Conservation (phyloP, 2,329 filamentous ascomycete species). For the Verruconis gallopava region DNA sequence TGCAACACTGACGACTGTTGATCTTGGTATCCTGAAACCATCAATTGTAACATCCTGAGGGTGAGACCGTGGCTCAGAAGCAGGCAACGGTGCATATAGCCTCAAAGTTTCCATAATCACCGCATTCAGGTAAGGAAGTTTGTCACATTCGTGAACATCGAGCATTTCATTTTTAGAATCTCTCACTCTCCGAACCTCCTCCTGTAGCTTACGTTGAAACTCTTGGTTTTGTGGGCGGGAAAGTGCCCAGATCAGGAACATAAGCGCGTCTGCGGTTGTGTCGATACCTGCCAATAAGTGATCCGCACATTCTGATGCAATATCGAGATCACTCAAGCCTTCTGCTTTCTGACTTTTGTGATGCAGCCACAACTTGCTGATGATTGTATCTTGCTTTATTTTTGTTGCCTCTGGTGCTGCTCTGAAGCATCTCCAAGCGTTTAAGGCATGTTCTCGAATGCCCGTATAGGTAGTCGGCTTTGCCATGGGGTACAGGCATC, state of each 20-base stretch:
- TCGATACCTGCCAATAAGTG: conserved; percentile 32
- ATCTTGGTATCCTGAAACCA: conserved; percentile 21
- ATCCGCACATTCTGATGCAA: conserved; percentile 41
- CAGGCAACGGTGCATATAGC: conserved; percentile 39
- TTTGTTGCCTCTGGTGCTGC: conserved; percentile 15
- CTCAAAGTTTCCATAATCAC: conserved; percentile 39
- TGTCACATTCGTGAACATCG: conserved; percentile 26
- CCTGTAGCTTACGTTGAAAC: conserved; percentile 33
- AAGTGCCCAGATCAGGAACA: conserved; percentile 27
- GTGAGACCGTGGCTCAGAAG: conserved; percentile 35
- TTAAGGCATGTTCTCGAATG: conserved; percentile 32
- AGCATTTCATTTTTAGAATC: conserved; percentile 18
- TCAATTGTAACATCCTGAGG: conserved; percentile 24
- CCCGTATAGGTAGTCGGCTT: conserved; percentile 41
- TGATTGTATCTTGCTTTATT: conserved; percentile 21
- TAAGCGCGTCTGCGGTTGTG: conserved; percentile 22
- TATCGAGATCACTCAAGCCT: conserved; percentile 30
- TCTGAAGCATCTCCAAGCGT: conserved; percentile 21
- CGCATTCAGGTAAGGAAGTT: conserved; percentile 33
- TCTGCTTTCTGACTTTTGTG: conserved; percentile 16
- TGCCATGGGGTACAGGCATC: conserved; percentile 34
- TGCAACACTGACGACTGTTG: conserved; percentile 27
- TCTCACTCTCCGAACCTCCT: conserved; percentile 27
- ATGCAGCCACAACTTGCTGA: conserved; percentile 26
- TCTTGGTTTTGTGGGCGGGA: conserved; percentile 30